A percentile compares a stretch with the other conserved stretches of the same genome.
Conservation (phyloP, 2,329 filamentous ascomycete species). For the Fusarium verticillioides region DNA sequence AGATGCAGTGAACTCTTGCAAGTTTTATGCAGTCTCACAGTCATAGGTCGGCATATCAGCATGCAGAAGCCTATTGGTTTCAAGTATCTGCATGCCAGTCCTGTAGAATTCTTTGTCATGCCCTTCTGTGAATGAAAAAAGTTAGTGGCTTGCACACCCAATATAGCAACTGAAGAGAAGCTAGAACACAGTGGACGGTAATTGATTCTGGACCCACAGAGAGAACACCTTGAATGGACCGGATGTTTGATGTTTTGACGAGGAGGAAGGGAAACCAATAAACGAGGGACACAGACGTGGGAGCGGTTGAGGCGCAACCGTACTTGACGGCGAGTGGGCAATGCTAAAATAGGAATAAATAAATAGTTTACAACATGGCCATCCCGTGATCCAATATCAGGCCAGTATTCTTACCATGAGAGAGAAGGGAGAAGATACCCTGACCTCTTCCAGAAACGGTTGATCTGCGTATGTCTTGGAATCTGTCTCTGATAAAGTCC, state of each 20-base stretch:
- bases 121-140: constrained; percentile 27
- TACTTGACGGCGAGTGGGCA: constrained; percentile 21
- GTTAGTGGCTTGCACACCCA: constrained; percentile 14
- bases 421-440: constrained; percentile 11
- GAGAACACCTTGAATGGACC: constrained; percentile 30
- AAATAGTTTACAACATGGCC: neutral
- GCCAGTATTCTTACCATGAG: neutral
- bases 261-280: constrained; percentile 28
- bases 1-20: neutral
- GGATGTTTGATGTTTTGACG: constrained; percentile 37
- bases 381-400: neutral
- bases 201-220: constrained; percentile 28
- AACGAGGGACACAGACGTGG: constrained; percentile 39
- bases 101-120: neutral
- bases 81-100: neutral
- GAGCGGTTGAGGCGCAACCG: constrained; percentile 40
- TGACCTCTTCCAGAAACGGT: neutral
- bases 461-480: constrained; percentile 22
- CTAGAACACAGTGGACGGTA: constrained; percentile 11
- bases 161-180: neutral
- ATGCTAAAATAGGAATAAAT: constrained; percentile 13
- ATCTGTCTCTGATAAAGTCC: constrained; percentile 12
- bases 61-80: neutral
- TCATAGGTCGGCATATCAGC: neutral
- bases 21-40: neutral